A percentile compares a stretch with the other conserved stretches of the same genome.
phyloP scores from a whole-genome alignment of 1,284 basidiomycete species.

The Apiotrichum gamsii region DNA sequence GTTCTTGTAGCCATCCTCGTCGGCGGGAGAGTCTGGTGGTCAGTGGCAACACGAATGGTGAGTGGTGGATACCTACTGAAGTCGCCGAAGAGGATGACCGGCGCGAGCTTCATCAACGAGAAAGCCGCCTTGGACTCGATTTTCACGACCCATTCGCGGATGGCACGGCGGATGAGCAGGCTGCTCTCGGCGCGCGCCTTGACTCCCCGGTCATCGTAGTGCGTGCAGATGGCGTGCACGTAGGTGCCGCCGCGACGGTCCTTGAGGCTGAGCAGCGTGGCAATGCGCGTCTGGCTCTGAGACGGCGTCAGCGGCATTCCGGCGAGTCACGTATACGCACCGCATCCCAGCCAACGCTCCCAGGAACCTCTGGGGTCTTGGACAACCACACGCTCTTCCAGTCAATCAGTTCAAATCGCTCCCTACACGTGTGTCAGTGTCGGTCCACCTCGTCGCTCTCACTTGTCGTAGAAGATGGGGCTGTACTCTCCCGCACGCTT shows the following conservation, averaged over 20 bases:
- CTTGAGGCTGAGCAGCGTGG: conserved; percentile 35
- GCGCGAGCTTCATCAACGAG: background rate
- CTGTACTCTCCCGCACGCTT: conserved; percentile 56
- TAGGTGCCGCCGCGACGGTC: conserved; percentile 9
- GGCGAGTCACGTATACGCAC: conserved; percentile 29
- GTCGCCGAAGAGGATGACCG: conserved; percentile 40
- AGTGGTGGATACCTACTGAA: conserved; percentile 37
- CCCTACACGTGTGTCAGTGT: background rate
- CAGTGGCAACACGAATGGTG: background rate
- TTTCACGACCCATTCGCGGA: conserved; percentile 26
- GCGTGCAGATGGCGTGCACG: conserved; percentile 44
- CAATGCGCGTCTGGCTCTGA: conserved; percentile 39
- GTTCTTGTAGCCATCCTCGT: conserved; percentile 42
- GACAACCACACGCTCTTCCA: conserved; percentile 44
- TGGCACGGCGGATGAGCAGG: conserved; percentile 33
- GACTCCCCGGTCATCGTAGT: conserved; percentile 42
- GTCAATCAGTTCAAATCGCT: conserved; percentile 8
- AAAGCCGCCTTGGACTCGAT: conserved; percentile 13
- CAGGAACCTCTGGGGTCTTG: conserved; percentile 30
- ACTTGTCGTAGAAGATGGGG: conserved; percentile 60
- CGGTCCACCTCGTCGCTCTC: conserved; percentile 9
- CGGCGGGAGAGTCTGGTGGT: conserved; percentile 37
- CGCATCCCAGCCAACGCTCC: conserved; percentile 45
- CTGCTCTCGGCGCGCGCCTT: conserved; percentile 34
- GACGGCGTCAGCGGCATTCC: no score